These are phyloP conservation scores for Alternaria arbusti DNA, from an alignment of 2,329 filamentous ascomycete genomes.

Conservation along the genomic window DNA sequence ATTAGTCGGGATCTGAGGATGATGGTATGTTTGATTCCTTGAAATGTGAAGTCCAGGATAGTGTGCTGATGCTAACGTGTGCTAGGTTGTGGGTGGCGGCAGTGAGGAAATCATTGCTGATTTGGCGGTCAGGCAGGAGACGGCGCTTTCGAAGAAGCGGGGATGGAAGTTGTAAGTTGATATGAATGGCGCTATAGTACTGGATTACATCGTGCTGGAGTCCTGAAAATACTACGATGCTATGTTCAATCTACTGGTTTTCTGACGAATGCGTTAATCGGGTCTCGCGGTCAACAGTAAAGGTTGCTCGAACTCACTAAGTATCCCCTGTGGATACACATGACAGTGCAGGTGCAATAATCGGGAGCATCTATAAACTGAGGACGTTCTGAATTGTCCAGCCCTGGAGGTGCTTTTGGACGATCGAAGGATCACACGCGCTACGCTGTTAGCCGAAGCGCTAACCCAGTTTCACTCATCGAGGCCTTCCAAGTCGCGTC, in stretches of 20 bases:
- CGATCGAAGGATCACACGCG: not conserved
- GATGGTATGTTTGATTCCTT: conserved; percentile 55
- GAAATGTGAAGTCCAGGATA: not conserved
- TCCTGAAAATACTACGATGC: not conserved
- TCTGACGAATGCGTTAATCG: not conserved
- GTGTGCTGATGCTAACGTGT: not conserved
- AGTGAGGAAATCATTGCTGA: conserved; percentile 64
- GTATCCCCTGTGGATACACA: not conserved
- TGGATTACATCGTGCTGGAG: not conserved
- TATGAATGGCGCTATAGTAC: not conserved
- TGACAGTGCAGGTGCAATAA: not conserved
- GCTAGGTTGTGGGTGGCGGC: conserved; percentile 55
- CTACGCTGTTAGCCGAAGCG: not conserved
- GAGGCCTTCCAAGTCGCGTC: not conserved
- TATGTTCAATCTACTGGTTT: not conserved
- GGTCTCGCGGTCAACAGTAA: not conserved
- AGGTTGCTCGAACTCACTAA: not conserved
- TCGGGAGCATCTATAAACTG: not conserved
- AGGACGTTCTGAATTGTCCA: not conserved
- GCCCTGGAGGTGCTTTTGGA: not conserved
- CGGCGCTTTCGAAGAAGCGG: conserved; percentile 46
- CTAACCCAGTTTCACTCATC: not conserved
- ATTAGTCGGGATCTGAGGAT: conserved; percentile 61
- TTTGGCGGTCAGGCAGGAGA: conserved; percentile 59
- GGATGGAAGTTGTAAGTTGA: conserved; percentile 53